A percentile compares a stretch with the other conserved stretches of the same genome.
Evolutionary conservation across 148 eudicot genomes (phyloP).

Genomic region (Amaranthus cruentus): DNA sequence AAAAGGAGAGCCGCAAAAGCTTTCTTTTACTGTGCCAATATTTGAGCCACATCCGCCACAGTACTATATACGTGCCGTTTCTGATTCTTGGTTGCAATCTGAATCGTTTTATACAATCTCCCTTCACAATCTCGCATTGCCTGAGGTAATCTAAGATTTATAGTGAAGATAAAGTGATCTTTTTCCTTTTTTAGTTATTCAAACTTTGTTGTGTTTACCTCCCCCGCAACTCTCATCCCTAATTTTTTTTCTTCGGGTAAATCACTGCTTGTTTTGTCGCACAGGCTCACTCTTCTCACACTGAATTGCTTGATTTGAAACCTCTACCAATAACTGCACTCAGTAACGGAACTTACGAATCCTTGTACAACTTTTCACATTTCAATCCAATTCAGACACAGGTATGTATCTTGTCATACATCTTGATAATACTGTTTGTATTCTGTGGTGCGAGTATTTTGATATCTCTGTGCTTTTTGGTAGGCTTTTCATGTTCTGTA

Average conservation of each 20-base stretch:
- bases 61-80: constrained; percentile 89
- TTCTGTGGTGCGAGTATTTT: neutral
- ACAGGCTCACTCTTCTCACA: constrained; percentile 79
- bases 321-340: constrained; percentile 93
- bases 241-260: no score
- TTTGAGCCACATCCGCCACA: constrained; percentile 99
- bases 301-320: constrained; percentile 89
- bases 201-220: no score
- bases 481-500: constrained; percentile 89
- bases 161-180: neutral
- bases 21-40: constrained; percentile 92
- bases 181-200: constrained; percentile 22
- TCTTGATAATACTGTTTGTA: neutral
- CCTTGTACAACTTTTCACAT: constrained; percentile 83
- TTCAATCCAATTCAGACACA: constrained; percentile 99
- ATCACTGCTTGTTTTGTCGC: no score
- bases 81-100: constrained; percentile 93
- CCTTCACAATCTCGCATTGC: constrained; percentile 84
- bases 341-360: constrained; percentile 69
- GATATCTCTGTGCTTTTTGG: constrained; percentile 12
- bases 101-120: constrained; percentile 89
- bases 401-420: constrained; percentile 33
- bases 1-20: constrained; percentile 81
- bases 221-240: no score
- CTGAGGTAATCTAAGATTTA: constrained; percentile 56